Evolutionary conservation across 192 early-diverging fungal genomes (phyloP).

Genomic region (Piromyces finnis): DNA sequence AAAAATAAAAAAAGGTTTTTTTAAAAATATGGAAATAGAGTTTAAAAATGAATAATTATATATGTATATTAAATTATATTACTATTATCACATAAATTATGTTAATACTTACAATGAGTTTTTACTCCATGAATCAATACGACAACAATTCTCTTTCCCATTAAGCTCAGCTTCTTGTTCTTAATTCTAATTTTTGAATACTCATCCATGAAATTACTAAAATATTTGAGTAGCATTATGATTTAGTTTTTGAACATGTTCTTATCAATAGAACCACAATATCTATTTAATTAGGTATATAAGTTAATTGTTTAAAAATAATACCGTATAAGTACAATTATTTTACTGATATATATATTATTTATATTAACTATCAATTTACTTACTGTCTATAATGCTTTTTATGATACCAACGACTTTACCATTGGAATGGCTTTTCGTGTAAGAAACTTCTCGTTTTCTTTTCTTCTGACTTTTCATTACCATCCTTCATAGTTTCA

Average conservation of each 20-base stretch:
- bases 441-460: conserved; percentile 1
- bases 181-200: conserved; percentile 80
- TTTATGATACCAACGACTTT: conserved; percentile 83
- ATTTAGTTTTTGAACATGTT: not conserved
- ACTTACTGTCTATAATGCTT: conserved; percentile 84
- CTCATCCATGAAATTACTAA: conserved; percentile 80
- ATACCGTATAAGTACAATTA: no score
- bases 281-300: not conserved
- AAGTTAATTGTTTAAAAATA: no score
- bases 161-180: conserved; percentile 51
- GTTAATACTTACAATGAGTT: conserved; percentile 45
- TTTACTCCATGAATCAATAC: conserved; percentile 75
- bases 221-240: conserved; percentile 42
- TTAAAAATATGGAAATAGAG: no score
- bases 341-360: no score
- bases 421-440: conserved; percentile 41
- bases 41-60: no score
- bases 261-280: not conserved
- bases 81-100: no score
- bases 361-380: no score
- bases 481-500: conserved; percentile 36
- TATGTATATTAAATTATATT: no score
- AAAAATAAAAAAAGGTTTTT: no score
- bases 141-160: conserved; percentile 80
- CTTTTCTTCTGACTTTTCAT: conserved; percentile 2